Conservation (phyloP, 768 basidiomycete species). For the Pleurotus djamor region DNA sequence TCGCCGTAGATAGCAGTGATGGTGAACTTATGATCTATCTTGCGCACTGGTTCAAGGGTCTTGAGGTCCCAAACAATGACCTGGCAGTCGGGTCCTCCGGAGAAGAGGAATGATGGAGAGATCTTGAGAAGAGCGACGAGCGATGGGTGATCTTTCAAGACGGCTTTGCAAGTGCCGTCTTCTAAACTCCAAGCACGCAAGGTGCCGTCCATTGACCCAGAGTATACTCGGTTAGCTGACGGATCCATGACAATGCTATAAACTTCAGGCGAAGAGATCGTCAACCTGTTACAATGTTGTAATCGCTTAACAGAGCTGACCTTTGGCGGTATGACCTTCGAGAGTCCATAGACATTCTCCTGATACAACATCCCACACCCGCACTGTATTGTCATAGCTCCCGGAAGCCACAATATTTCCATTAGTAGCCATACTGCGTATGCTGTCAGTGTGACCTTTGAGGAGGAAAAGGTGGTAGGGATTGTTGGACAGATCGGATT, state of each 20-base stretch:
- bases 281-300: neutral
- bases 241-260: slow-evolving; percentile 5
- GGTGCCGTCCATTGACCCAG: slow-evolving; percentile 12
- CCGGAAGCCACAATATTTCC: slow-evolving; percentile 8
- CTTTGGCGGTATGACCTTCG: neutral
- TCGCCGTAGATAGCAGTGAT: slow-evolving; percentile 1
- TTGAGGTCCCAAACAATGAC: neutral
- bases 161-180: neutral
- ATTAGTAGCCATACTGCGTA: neutral
- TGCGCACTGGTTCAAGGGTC: neutral
- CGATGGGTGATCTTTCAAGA: neutral
- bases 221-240: slow-evolving; percentile 4
- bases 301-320: neutral
- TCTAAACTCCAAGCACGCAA: slow-evolving; percentile 11
- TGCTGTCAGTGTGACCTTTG: slow-evolving; percentile 1
- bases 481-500: neutral
- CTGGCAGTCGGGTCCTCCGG: neutral
- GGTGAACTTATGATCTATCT: neutral
- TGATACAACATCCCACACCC: slow-evolving; percentile 10
- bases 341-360: slow-evolving; percentile 1
- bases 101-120: slow-evolving; percentile 1
- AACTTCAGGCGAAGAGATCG: neutral
- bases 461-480: slow-evolving; percentile 3
- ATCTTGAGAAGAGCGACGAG: neutral
- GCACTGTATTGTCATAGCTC: slow-evolving; percentile 10